Evolutionary conservation across 2,329 filamentous ascomycete genomes (phyloP).

Genomic region (Cladophialophora immunda): DNA sequence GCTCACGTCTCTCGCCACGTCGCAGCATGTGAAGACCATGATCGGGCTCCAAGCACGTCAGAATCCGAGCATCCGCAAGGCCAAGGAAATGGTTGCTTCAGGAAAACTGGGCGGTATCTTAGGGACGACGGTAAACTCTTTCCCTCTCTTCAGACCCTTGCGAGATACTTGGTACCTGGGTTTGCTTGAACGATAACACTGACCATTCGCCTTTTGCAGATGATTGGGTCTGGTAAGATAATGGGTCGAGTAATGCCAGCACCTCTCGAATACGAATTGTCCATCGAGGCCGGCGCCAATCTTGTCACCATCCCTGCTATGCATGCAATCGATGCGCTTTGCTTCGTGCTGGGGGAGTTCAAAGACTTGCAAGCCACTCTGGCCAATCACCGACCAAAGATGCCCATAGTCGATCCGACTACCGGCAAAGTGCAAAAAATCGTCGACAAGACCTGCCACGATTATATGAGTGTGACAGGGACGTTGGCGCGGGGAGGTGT

Average conservation of each 20-base stretch:
- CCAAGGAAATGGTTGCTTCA: conserved; percentile 56
- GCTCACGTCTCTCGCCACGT: conserved; percentile 48
- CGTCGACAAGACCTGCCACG: conserved; percentile 31
- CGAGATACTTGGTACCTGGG: too few relatives aligned
- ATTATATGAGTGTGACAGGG: conserved; percentile 32
- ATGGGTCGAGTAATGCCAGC: conserved; percentile 17
- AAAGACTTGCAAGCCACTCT: conserved; percentile 31
- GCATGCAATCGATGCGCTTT: conserved; percentile 36
- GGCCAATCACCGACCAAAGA: conserved; percentile 27
- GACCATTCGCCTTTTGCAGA: conserved; percentile 40
- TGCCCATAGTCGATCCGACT: conserved; percentile 18
- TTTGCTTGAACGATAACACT: not conserved
- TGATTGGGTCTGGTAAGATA: conserved; percentile 27
- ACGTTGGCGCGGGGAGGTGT: conserved; percentile 25
- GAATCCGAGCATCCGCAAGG: conserved; percentile 53
- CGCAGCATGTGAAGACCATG: conserved; percentile 50
- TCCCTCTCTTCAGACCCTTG: not conserved
- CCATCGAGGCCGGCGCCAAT: conserved; percentile 33
- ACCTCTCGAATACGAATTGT: conserved; percentile 24
- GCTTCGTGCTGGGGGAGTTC: conserved; percentile 36
- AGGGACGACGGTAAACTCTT: conserved; percentile 53
- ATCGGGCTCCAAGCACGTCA: conserved; percentile 63
- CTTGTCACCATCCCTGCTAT: conserved; percentile 36
- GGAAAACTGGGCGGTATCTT: conserved; percentile 62
- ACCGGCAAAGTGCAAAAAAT: conserved; percentile 14